Evolutionary conservation across 2,329 filamentous ascomycete species (phyloP).

Genomic region (Nemania sp.): DNA sequence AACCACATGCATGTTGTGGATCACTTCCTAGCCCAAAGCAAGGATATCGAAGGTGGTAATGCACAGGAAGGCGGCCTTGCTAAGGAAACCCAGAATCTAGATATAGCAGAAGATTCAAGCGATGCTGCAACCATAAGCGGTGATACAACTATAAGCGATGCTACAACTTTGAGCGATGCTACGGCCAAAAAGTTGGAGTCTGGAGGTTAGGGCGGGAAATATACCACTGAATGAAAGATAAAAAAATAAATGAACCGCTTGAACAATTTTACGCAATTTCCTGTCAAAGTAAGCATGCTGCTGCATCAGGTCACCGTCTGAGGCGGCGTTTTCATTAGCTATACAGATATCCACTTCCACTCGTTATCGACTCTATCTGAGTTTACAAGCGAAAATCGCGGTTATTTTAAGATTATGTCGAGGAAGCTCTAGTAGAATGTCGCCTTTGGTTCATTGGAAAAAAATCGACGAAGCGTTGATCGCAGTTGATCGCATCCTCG

Average conservation of each 20-base stretch:
- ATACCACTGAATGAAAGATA: not conserved
- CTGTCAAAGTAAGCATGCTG: too few relatives aligned
- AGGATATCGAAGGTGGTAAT: constrained; percentile 62
- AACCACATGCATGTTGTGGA: constrained; percentile 75
- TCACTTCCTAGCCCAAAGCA: constrained; percentile 66
- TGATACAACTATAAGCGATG: constrained; percentile 28
- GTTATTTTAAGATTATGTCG: too few relatives aligned
- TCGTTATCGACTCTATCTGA: too few relatives aligned
- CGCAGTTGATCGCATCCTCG: too few relatives aligned
- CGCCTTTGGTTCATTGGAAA: too few relatives aligned
- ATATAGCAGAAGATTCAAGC: constrained; percentile 41
- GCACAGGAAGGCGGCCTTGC: constrained; percentile 58
- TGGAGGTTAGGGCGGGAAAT: constrained; percentile 16
- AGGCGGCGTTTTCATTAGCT: too few relatives aligned
- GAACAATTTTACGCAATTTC: not conserved
- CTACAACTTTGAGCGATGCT: constrained; percentile 9
- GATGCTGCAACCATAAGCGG: constrained; percentile 27
- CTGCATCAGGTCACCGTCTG: too few relatives aligned
- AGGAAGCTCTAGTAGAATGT: too few relatives aligned
- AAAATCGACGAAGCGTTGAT: too few relatives aligned
- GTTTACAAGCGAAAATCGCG: too few relatives aligned
- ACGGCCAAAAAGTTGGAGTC: constrained; percentile 10
- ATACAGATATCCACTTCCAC: too few relatives aligned
- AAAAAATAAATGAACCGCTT: not conserved
- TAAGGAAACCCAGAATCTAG: constrained; percentile 51